Evolutionary conservation across 2,329 filamentous ascomycete genomes (phyloP).

Genomic region (Ilyonectria sp.): DNA sequence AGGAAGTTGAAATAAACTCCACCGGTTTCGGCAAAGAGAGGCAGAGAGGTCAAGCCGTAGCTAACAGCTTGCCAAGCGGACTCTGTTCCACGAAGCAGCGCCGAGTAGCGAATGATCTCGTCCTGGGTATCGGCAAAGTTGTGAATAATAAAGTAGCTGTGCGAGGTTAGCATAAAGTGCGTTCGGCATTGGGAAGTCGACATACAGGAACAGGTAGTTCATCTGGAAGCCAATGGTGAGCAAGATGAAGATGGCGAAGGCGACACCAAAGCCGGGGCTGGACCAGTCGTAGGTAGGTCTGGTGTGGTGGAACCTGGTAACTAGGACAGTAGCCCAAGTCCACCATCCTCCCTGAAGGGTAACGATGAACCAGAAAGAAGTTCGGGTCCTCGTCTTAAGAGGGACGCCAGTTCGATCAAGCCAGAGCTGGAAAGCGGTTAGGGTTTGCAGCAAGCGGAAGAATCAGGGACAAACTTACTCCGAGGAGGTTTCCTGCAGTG

Average conservation of each 20-base stretch:
- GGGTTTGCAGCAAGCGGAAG: slow-evolving; percentile 4
- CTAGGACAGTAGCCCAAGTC: slow-evolving; percentile 78
- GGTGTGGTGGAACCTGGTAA: slow-evolving; percentile 70
- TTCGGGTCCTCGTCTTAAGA: slow-evolving; percentile 68
- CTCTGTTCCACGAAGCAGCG: slow-evolving; percentile 78
- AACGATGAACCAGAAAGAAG: slow-evolving; percentile 68
- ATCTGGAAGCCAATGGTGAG: slow-evolving; percentile 78
- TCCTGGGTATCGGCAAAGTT: slow-evolving; percentile 74
- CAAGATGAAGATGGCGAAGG: slow-evolving; percentile 78
- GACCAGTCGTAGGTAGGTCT: slow-evolving; percentile 78
- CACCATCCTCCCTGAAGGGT: slow-evolving; percentile 78
- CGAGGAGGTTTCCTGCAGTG: slow-evolving; percentile 75
- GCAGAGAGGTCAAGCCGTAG: slow-evolving; percentile 76
- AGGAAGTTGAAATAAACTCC: slow-evolving; percentile 80
- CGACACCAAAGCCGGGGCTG: slow-evolving; percentile 73
- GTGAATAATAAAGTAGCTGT: slow-evolving; percentile 78
- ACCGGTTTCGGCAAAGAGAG: slow-evolving; percentile 75
- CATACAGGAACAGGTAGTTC: slow-evolving; percentile 80
- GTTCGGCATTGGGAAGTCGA: background rate
- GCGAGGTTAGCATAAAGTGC: background rate
- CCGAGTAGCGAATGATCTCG: slow-evolving; percentile 78
- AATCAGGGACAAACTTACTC: slow-evolving; percentile 58
- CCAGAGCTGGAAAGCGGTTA: slow-evolving; percentile 57
- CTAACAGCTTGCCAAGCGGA: slow-evolving; percentile 81
- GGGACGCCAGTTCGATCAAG: slow-evolving; percentile 72